Conservation (phyloP, 371 early-diverging fungal species). For the Circinella umbellata region DNA sequence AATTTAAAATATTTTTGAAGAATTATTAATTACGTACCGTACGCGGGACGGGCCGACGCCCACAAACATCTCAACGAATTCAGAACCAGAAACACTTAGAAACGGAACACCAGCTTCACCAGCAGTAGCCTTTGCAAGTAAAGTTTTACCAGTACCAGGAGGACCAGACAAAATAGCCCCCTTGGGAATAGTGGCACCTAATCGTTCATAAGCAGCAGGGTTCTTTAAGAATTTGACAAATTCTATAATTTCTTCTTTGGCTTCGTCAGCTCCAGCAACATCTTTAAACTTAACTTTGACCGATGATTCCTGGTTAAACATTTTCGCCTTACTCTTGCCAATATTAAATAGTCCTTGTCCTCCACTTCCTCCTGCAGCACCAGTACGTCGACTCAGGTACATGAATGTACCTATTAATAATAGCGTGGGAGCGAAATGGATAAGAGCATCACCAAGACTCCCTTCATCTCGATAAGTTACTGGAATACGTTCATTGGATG, state of each 20-base stretch:
- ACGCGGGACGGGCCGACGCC: conserved; percentile 98
- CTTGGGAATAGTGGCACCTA: conserved; percentile 99
- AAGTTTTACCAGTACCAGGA: conserved; percentile 99
- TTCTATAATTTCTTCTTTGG: conserved; percentile 99
- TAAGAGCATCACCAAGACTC: conserved; percentile 67
- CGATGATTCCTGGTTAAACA: conserved; percentile 96
- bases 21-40: conserved; percentile 38
- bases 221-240: conserved; percentile 99
- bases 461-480: conserved; percentile 86
- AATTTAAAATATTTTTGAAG: no score
- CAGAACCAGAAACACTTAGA: conserved; percentile 97
- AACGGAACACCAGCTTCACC: conserved; percentile 99
- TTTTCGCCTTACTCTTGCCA: conserved; percentile 94
- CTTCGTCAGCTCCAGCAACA: conserved; percentile 99
- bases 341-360: conserved; percentile 89
- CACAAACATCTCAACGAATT: conserved; percentile 99
- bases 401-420: conserved; percentile 85
- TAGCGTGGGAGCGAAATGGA: conserved; percentile 93
- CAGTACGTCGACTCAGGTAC: conserved; percentile 76
- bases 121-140: conserved; percentile 98
- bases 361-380: conserved; percentile 40
- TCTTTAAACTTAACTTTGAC: conserved; percentile 98
- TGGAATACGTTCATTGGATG: conserved; percentile 87
- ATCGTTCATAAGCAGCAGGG: conserved; percentile 92
- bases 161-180: conserved; percentile 97